Percentiles rank a stretch among this genome's conserved stretches.
These are phyloP conservation scores for Melanomma pulvis-pyrius DNA, from an alignment of 495 filamentous ascomycete species.

Conservation along the genomic window DNA sequence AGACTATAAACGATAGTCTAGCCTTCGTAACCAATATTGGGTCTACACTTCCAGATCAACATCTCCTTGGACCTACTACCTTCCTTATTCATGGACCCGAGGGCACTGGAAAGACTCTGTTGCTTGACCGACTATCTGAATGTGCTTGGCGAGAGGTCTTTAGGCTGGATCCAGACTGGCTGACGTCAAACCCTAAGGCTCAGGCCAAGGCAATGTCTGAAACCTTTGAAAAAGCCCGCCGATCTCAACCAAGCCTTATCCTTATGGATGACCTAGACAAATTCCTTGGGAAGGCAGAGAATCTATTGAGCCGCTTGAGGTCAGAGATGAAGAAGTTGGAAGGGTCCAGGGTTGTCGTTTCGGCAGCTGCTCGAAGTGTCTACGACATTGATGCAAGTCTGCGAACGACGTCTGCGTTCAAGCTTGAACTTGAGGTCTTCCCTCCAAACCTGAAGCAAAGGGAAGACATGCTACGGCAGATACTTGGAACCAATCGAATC, in stretches of 20 bases:
- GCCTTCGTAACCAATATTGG: slow-evolving; percentile 56
- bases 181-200: slow-evolving; percentile 47
- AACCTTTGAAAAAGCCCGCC: slow-evolving; percentile 70
- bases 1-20: slow-evolving; percentile 68
- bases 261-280: slow-evolving; percentile 80
- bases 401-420: slow-evolving; percentile 22
- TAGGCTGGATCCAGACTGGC: slow-evolving; percentile 60
- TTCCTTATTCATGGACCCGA: slow-evolving; percentile 80
- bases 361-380: slow-evolving; percentile 71
- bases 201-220: slow-evolving; percentile 54
- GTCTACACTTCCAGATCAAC: slow-evolving; percentile 51
- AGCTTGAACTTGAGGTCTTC: slow-evolving; percentile 75
- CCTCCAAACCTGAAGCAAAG: slow-evolving; percentile 61
- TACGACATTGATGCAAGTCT: slow-evolving; percentile 74
- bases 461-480: slow-evolving; percentile 64
- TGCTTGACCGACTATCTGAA: slow-evolving; percentile 67
- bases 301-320: slow-evolving; percentile 44
- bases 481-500: slow-evolving; percentile 9
- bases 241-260: slow-evolving; percentile 76
- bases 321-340: slow-evolving; percentile 50
- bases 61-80: slow-evolving; percentile 24
- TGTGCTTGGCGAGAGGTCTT: slow-evolving; percentile 71
- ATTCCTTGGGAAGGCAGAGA: slow-evolving; percentile 64
- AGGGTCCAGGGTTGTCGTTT: slow-evolving; percentile 61
- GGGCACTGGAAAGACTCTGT: slow-evolving; percentile 78